Evolutionary conservation across 169 alveolate genomes (phyloP), one percentile per base, ranked within the genome.

Genomic region (Babesia ovata): DNA sequence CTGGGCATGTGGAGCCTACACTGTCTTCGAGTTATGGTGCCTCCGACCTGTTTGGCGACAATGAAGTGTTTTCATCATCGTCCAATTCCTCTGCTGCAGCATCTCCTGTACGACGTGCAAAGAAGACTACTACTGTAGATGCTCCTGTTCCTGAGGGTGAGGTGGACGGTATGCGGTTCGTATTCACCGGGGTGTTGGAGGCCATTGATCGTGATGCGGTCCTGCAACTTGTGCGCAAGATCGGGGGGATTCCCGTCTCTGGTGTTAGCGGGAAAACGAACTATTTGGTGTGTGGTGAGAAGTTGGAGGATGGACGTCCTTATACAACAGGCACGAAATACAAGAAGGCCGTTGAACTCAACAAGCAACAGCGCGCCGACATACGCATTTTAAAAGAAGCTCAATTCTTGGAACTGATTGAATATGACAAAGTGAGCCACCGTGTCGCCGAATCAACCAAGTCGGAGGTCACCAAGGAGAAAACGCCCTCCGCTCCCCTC

Each of bases 261-360:
- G 94, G 95, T 26, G 98, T 96, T 0, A 91, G 97, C 72, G 93
- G 96, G 4, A 88, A 85, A 69, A 96, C 98, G 0, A 88, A 93
- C 63, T 95, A 90, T 72, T 85, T 97, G 70, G 92, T 97, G 13
- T 94, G 91, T 67, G 99, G 99, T 0, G 91, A 88, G 28, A 83
- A 84, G 52, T 86, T 97, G 46, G 99, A 97, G 79, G 99, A 97
- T 85, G 99, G 99, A n/a, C 86, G 99, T 56, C 86, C 86, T 33
- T 93, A 71, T 63, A 84, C 77, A 26, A 87, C 92, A 56, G 98
- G 99, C 7, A 75, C 81, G 21, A 97, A 97, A 85, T 96, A 94
- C 79, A 86, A 62, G 90, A 89, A 75, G 98, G 98, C 21, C 63
- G 52, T 45, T 69, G 92, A 72, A 69, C 83, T 61, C 71, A 79